phyloP scores from a whole-genome alignment of 2,329 filamentous ascomycete genomes.

The Calonectria pteridis region DNA sequence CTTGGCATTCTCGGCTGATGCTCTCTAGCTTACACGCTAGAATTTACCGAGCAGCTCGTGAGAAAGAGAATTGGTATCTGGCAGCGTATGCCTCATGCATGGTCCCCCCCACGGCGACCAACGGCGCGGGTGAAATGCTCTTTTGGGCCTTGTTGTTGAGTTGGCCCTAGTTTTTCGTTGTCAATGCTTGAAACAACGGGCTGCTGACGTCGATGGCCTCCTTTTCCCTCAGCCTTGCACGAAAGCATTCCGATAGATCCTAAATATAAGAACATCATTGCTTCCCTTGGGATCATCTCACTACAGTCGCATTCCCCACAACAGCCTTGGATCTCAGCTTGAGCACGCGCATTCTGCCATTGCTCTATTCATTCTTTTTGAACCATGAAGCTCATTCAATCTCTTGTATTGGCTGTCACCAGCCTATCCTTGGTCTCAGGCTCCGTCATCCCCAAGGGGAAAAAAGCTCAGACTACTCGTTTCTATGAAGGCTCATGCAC shows the following conservation, averaged over 20 bases:
- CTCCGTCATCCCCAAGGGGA: not conserved
- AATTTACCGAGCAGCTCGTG: not conserved
- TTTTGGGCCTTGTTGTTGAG: not conserved
- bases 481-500: constrained; percentile 7
- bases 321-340: not conserved
- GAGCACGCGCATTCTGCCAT: not conserved
- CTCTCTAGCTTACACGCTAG: not conserved
- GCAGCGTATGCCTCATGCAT: not conserved
- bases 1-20: not conserved
- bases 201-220: not conserved
- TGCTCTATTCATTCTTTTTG: not conserved
- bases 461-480: not conserved
- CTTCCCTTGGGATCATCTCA: not conserved
- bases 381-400: not conserved
- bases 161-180: not conserved
- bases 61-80: not conserved
- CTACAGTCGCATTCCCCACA: not conserved
- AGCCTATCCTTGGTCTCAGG: not conserved
- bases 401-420: not conserved
- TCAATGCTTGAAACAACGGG: not conserved
- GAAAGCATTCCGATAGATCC: not conserved
- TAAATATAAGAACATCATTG: not conserved
- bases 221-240: not conserved
- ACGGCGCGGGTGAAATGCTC: not conserved
- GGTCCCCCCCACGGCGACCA: not conserved